Conservation (phyloP, 2,329 filamentous ascomycete species). For the Mycosphaerella sp. region DNA sequence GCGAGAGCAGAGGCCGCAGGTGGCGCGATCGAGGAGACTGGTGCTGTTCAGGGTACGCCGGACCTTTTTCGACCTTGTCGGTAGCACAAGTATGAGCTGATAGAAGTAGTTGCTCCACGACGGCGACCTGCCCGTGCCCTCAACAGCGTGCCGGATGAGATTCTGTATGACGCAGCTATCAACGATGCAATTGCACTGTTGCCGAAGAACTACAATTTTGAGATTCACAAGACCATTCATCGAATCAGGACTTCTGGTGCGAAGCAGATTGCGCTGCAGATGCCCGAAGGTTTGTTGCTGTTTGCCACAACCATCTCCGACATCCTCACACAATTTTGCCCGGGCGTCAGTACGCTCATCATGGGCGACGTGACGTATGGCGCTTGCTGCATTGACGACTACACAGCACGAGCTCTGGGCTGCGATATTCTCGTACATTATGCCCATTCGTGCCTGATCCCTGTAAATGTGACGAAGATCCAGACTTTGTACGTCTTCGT, state of each 20-base stretch:
- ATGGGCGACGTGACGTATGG: constrained; percentile 99
- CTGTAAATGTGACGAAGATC: constrained; percentile 92
- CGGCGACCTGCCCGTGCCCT: constrained; percentile 71
- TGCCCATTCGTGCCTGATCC: constrained; percentile 92
- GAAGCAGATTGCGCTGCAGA: constrained; percentile 85
- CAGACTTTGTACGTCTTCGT: constrained; percentile 98
- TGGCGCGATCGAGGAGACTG: constrained; percentile 50
- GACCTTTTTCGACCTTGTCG: neutral
- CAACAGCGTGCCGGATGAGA: constrained; percentile 84
- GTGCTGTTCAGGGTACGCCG: constrained; percentile 60
- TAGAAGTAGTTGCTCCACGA: constrained; percentile 58
- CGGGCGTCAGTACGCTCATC: constrained; percentile 84
- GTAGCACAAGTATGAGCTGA: neutral
- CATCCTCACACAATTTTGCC: constrained; percentile 90
- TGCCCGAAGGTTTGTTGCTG: constrained; percentile 88
- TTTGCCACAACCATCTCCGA: constrained; percentile 98
- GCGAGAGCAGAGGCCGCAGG: constrained; percentile 36
- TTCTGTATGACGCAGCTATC: constrained; percentile 76
- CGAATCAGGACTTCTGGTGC: constrained; percentile 74
- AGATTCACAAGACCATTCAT: constrained; percentile 97
- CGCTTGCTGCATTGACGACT: constrained; percentile 98
- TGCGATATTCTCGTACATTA: constrained; percentile 96
- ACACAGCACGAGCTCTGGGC: constrained; percentile 85
- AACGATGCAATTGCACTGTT: constrained; percentile 82
- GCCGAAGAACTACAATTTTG: constrained; percentile 95